Evolutionary conservation across 169 alveolate genomes (phyloP).

Genomic region (Plasmodium knowlesi): DNA sequence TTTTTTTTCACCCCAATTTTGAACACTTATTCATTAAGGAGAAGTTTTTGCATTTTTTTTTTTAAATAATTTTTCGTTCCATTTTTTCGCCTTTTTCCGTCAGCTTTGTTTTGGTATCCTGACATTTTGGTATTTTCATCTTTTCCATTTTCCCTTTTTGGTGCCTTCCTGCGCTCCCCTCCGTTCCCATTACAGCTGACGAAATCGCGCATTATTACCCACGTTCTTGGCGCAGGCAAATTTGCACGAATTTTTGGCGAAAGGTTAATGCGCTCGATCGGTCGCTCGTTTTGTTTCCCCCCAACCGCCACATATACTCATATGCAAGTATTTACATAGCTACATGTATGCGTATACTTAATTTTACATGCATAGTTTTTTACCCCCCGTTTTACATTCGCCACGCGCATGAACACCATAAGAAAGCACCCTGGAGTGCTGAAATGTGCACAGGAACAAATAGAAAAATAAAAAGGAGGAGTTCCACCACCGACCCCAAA

Average conservation of each 20-base stretch:
- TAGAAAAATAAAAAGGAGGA: background rate
- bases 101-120: background rate
- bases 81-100: background rate
- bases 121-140: background rate
- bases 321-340: background rate
- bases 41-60: background rate
- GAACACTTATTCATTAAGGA: background rate
- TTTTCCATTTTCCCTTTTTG: background rate
- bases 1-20: background rate
- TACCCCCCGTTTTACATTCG: background rate
- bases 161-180: background rate
- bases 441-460: background rate
- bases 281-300: background rate
- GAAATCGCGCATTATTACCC: background rate
- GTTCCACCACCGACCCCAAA: background rate
- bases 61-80: background rate
- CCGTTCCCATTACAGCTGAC: background rate
- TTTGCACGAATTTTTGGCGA: background rate
- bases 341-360: background rate
- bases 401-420: background rate
- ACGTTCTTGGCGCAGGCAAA: background rate
- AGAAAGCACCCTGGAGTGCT: background rate
- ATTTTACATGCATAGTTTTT: background rate
- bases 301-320: background rate
- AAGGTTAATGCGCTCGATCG: background rate